Conservation (phyloP, 768 basidiomycete species). For the Guyanaporus albipodus region DNA sequence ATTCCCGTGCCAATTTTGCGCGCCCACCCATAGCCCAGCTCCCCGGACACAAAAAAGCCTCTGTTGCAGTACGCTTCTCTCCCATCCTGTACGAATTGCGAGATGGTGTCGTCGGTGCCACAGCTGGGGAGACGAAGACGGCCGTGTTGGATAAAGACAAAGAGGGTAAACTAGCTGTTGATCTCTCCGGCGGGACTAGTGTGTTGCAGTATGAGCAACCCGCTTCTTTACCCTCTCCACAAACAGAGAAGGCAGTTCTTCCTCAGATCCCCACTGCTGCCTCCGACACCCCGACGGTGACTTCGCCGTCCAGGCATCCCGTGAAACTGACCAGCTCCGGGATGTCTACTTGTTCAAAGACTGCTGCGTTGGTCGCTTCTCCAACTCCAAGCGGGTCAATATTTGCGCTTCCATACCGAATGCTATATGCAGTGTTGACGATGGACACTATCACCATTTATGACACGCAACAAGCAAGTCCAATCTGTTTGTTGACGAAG, state of each 20-base stretch:
- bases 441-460: constrained; percentile 95
- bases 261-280: constrained; percentile 3
- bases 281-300: constrained; percentile 4
- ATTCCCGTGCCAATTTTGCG: constrained; percentile 92
- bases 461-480: constrained; percentile 94
- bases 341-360: constrained; percentile 19
- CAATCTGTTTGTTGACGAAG: constrained; percentile 87
- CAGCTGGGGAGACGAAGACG: constrained; percentile 43
- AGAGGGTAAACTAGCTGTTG: constrained; percentile 58
- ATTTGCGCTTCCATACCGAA: constrained; percentile 88
- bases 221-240: constrained; percentile 9
- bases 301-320: constrained; percentile 13
- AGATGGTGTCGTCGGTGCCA: constrained; percentile 42
- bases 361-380: constrained; percentile 30
- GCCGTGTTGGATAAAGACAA: constrained; percentile 64
- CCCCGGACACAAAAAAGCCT: constrained; percentile 94
- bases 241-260: constrained; percentile 16
- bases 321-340: constrained; percentile 14
- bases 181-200: constrained; percentile 43
- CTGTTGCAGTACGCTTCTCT: constrained; percentile 90
- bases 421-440: constrained; percentile 93
- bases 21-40: constrained; percentile 90
- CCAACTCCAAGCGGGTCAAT: constrained; percentile 56
- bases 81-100: constrained; percentile 92
- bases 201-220: constrained; percentile 9